A percentile compares a stretch with the other conserved stretches of the same genome.
Conservation (phyloP, 208 protist genomes). For the Acanthamoeba healyi region DNA sequence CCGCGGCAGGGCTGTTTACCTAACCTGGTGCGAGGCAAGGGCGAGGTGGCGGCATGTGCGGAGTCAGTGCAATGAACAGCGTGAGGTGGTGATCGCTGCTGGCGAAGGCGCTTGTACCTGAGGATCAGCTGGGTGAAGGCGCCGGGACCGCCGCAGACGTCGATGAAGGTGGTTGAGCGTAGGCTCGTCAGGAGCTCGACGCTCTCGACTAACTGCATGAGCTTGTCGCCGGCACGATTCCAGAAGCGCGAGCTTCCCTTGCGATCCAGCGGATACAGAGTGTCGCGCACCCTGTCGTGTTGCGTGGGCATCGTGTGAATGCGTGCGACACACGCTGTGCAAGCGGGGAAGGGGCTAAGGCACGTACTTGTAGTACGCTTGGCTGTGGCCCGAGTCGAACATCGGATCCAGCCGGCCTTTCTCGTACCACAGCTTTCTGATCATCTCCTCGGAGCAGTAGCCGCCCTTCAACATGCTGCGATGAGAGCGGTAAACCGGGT, state of each 20-base stretch:
- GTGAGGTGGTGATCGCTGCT: too few species aligned
- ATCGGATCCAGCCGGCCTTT: constrained; percentile 58
- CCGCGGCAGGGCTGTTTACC: constrained; percentile 78
- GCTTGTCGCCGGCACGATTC: constrained; percentile 94
- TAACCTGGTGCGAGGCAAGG: not conserved
- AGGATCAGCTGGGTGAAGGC: constrained; percentile 93
- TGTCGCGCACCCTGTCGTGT: constrained; percentile 57
- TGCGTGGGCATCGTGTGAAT: not conserved
- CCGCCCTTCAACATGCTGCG: constrained; percentile 44
- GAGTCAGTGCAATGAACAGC: not conserved
- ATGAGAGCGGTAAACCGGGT: not conserved
- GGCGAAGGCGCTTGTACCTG: not conserved
- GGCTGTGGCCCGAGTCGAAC: constrained; percentile 63
- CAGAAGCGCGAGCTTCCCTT: constrained; percentile 83
- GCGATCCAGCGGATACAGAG: constrained; percentile 46
- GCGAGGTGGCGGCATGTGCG: not conserved
- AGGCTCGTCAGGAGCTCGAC: constrained; percentile 2
- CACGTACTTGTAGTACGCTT: constrained; percentile 31
- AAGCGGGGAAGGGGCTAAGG: not conserved
- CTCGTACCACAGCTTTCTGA: constrained; percentile 36
- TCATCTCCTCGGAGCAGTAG: constrained; percentile 54
- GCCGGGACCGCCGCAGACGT: constrained; percentile 94
- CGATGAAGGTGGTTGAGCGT: constrained; percentile 87
- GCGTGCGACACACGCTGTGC: not conserved
- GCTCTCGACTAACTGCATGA: constrained; percentile 86